Evolutionary conservation across 2,329 filamentous ascomycete genomes (phyloP).

Genomic region (Pyricularia grisea): DNA sequence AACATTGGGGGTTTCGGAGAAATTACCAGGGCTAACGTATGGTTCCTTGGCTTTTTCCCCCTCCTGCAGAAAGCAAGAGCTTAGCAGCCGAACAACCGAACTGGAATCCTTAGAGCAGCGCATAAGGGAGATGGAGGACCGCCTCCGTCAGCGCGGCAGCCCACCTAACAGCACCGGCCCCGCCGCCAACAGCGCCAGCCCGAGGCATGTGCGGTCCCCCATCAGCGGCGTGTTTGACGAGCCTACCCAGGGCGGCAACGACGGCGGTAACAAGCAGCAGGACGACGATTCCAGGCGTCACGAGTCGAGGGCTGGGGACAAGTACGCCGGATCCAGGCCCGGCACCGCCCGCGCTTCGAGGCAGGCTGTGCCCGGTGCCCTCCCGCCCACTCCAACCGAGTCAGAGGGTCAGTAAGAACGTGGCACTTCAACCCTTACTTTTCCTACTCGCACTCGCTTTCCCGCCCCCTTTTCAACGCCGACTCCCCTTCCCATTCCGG

Average conservation of each 20-base stretch:
- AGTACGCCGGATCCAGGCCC: constrained; percentile 35
- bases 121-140: constrained; percentile 76
- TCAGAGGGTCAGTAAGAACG: constrained; percentile 50
- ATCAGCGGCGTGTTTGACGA: constrained; percentile 17
- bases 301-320: constrained; percentile 5
- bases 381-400: constrained; percentile 50
- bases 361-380: constrained; percentile 44
- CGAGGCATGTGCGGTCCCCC: constrained; percentile 19
- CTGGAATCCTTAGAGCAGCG: constrained; percentile 78
- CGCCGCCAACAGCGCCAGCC: constrained; percentile 11
- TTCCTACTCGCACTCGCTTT: neutral
- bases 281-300: constrained; percentile 3
- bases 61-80: constrained; percentile 61
- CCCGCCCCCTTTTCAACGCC: neutral
- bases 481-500: neutral
- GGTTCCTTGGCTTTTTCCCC: neutral
- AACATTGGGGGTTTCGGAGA: neutral
- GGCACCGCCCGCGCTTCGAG: constrained; percentile 40
- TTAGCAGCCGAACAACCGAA: constrained; percentile 66
- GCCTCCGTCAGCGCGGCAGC: constrained; percentile 33
- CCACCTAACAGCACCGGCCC: constrained; percentile 2
- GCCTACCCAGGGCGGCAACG: constrained; percentile 7
- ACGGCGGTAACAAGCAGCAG: constrained; percentile 12
- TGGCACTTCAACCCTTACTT: constrained; percentile 11
- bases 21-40: neutral